A percentile compares a stretch with the other conserved stretches of the same genome.
Evolutionary conservation across 2,329 filamentous ascomycete genomes (phyloP).

Genomic region (Colletotrichum tropicale): DNA sequence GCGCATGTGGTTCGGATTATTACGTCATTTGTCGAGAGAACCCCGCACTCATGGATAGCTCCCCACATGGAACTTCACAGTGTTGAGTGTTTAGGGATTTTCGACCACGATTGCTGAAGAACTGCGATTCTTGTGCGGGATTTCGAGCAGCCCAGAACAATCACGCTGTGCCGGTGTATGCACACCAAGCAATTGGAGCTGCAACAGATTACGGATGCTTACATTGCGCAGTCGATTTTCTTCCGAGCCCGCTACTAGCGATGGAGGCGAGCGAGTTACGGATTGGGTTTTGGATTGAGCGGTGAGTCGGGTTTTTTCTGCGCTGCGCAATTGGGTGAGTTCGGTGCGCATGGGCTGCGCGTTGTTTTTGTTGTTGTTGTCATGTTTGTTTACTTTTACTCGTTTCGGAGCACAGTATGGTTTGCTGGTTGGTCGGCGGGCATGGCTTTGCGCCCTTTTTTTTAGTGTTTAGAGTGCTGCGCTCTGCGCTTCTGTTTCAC

Average conservation of each 20-base stretch:
- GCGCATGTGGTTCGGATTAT: background rate
- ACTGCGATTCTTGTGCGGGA: background rate
- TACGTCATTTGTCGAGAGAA: slow-evolving; percentile 4
- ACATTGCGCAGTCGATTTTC: background rate
- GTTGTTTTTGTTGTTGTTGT: background rate
- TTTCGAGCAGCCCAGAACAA: background rate
- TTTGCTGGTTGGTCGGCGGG: background rate
- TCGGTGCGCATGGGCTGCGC: background rate
- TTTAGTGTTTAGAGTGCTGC: background rate
- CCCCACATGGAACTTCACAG: background rate
- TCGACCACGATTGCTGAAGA: background rate
- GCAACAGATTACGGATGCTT: background rate
- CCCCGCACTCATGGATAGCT: slow-evolving; percentile 4
- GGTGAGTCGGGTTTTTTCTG: background rate
- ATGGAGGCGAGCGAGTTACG: slow-evolving; percentile 9
- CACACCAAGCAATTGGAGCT: background rate
- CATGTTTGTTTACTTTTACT: background rate
- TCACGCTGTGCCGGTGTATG: background rate
- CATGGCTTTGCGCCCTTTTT: background rate
- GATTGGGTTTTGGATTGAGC: slow-evolving; percentile 4
- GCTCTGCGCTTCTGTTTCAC: background rate
- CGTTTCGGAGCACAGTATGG: background rate
- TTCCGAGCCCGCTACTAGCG: background rate
- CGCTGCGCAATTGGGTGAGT: background rate
- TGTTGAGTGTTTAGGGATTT: background rate